These are phyloP conservation scores for Microbotryum silenes-acaulis DNA, from an alignment of 1,284 basidiomycete species.

Conservation along the genomic window DNA sequence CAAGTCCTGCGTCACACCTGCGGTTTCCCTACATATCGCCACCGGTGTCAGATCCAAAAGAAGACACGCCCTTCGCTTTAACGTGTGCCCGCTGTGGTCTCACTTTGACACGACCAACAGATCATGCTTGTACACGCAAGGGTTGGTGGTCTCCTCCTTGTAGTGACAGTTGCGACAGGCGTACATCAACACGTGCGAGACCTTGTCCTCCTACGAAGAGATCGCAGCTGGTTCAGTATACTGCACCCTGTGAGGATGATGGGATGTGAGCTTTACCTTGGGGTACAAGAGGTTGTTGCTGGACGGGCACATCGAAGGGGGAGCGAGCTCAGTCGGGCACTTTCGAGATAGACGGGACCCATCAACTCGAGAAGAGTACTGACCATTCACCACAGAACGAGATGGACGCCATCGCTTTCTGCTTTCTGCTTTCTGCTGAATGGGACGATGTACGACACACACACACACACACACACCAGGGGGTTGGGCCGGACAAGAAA, in stretches of 20 bases:
- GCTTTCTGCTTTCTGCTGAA: too few species aligned
- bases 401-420: conserved; percentile 19
- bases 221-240: background rate
- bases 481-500: too few species aligned
- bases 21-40: conserved; percentile 61
- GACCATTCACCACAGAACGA: conserved; percentile 25
- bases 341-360: background rate
- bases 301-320: background rate
- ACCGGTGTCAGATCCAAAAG: too few species aligned
- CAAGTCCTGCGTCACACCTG: conserved; percentile 82
- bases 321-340: background rate
- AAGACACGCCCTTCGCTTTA: background rate
- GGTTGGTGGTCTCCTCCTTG: conserved; percentile 76
- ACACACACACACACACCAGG: too few species aligned
- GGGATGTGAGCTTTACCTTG: conserved; percentile 40
- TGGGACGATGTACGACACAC: too few species aligned
- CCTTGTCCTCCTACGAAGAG: conserved; percentile 62
- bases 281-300: conserved; percentile 89
- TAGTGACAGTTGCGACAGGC: conserved; percentile 88
- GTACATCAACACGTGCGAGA: conserved; percentile 79
- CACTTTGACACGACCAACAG: conserved; percentile 87
- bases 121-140: conserved; percentile 89
- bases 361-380: background rate
- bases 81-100: conserved; percentile 38
- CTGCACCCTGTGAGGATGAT: background rate